Conservation (phyloP, 257 asterid genomes). For the Craterostigma plantagineum region DNA sequence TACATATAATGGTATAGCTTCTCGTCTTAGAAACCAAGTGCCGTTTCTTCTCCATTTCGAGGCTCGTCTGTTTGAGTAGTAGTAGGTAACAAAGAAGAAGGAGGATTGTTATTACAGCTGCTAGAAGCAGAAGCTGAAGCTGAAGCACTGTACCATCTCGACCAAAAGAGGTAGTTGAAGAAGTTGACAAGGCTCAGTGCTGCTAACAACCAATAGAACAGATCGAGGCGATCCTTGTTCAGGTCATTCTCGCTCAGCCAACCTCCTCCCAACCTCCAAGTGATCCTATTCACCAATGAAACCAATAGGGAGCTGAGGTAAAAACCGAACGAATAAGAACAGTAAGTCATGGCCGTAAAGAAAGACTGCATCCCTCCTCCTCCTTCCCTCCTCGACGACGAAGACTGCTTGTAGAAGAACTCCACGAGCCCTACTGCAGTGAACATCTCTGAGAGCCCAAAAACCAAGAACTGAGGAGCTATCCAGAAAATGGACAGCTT, state of each 20-base stretch:
- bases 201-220: conserved; percentile 63
- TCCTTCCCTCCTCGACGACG: conserved; percentile 56
- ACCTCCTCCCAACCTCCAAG: conserved; percentile 24
- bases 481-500: conserved; percentile 57
- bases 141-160: conserved; percentile 43
- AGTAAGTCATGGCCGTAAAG: conserved; percentile 63
- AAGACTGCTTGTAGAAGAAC: conserved; percentile 64
- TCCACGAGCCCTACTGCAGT: conserved; percentile 83
- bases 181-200: conserved; percentile 53
- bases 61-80: too few relatives aligned
- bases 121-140: too few relatives aligned
- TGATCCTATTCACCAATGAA: conserved; percentile 51
- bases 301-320: conserved; percentile 65
- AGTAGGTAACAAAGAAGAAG: too few relatives aligned
- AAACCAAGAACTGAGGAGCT: conserved; percentile 67
- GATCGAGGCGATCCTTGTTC: conserved; percentile 61
- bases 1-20: too few relatives aligned
- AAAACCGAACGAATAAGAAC: conserved; percentile 82
- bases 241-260: conserved; percentile 60
- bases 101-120: too few relatives aligned
- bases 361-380: conserved; percentile 49
- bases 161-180: conserved; percentile 66
- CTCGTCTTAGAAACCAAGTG: too few relatives aligned
- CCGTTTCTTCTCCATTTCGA: too few relatives aligned
- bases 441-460: conserved; percentile 80